Percentiles rank a stretch among this genome's conserved stretches.
Conservation (phyloP, 768 basidiomycete species). For the Sarcodon aspratus region DNA sequence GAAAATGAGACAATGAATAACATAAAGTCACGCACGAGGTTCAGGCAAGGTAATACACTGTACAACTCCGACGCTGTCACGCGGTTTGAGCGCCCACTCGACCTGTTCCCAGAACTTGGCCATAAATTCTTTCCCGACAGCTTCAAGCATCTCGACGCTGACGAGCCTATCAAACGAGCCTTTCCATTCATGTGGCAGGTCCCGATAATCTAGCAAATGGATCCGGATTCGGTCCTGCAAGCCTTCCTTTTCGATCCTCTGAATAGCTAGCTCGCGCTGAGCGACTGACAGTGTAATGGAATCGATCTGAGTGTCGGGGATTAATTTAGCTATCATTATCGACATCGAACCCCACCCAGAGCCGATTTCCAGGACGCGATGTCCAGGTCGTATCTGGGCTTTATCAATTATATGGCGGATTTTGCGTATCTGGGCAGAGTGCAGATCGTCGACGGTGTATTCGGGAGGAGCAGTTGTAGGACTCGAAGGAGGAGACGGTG, state of each 20-base stretch:
- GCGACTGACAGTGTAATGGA: conserved; percentile 63
- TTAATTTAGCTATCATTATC: conserved; percentile 42
- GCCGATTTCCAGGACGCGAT: conserved; percentile 58
- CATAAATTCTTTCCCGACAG: conserved; percentile 57
- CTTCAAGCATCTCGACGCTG: conserved; percentile 73
- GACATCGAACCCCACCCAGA: conserved; percentile 72
- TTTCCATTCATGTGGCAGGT: conserved; percentile 52
- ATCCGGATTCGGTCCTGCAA: conserved; percentile 42
- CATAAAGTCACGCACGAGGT: conserved; percentile 34
- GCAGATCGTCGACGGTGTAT: conserved; percentile 4
- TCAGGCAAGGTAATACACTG: conserved; percentile 73
- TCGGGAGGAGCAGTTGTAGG: neutral
- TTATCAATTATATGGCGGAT: conserved; percentile 52
- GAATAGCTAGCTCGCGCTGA: conserved; percentile 46
- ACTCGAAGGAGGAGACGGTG: neutral
- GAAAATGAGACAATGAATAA: conserved; percentile 3
- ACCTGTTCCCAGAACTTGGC: conserved; percentile 50
- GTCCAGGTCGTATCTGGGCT: conserved; percentile 45
- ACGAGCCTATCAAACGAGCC: conserved; percentile 57
- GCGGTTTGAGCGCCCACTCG: conserved; percentile 54
- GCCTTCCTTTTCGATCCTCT: conserved; percentile 42
- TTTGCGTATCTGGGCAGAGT: conserved; percentile 34
- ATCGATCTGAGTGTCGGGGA: conserved; percentile 50
- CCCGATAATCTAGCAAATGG: conserved; percentile 68
- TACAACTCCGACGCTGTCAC: conserved; percentile 52